Conservation (phyloP, 805 yeast species). For the Candida corydali region DNA sequence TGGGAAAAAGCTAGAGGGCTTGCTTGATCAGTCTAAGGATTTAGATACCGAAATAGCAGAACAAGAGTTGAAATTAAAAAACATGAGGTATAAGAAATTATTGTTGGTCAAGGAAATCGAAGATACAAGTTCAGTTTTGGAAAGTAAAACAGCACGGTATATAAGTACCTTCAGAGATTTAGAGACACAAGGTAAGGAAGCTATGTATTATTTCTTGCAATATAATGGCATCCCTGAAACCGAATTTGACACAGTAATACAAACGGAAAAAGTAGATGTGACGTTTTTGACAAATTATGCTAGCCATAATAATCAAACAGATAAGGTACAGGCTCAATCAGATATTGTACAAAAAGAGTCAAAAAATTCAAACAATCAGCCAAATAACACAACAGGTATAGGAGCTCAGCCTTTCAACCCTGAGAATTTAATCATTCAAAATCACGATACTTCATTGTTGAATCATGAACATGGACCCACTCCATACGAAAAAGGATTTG, state of each 20-base stretch:
- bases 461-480: constrained; percentile 21
- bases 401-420: constrained; percentile 17
- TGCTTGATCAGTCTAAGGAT: constrained; percentile 28
- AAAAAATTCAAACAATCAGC: not conserved
- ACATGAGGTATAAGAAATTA: constrained; percentile 30
- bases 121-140: constrained; percentile 47
- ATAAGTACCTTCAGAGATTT: constrained; percentile 36
- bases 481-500: constrained; percentile 34
- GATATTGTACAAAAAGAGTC: not conserved
- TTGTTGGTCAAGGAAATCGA: constrained; percentile 35
- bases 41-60: constrained; percentile 36
- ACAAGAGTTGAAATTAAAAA: constrained; percentile 31
- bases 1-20: constrained; percentile 35
- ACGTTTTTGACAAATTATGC: constrained; percentile 18
- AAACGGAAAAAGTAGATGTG: constrained; percentile 22
- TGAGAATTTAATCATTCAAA: not conserved
- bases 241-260: constrained; percentile 16
- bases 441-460: constrained; percentile 6
- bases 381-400: constrained; percentile 7
- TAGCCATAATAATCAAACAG: not conserved
- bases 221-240: constrained; percentile 17
- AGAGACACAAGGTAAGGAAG: constrained; percentile 34
- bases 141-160: constrained; percentile 43
- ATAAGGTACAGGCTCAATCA: no score
- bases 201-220: constrained; percentile 24